phyloP scores from a whole-genome alignment of 768 basidiomycete species.

The Fomitopsis pulvina region DNA sequence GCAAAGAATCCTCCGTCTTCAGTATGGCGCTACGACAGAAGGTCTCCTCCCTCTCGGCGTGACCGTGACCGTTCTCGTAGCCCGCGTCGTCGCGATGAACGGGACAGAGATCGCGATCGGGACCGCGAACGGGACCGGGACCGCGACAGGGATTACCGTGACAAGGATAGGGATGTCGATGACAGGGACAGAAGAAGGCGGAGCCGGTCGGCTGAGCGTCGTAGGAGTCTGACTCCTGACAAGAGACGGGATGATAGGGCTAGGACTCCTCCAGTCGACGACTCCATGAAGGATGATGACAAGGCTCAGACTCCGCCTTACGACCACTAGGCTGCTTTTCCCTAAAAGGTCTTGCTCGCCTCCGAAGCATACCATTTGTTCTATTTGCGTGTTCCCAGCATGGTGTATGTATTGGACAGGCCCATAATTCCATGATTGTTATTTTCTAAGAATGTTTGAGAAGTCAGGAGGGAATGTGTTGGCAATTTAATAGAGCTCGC shows the following conservation, averaged over 20 bases:
- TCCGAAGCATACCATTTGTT: not conserved
- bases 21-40: conserved; percentile 73
- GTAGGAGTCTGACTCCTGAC: conserved; percentile 38
- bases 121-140: conserved; percentile 26
- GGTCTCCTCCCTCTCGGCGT: conserved; percentile 39
- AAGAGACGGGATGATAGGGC: conserved; percentile 41
- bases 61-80: conserved; percentile 46
- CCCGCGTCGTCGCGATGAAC: conserved; percentile 35
- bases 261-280: conserved; percentile 43
- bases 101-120: conserved; percentile 19
- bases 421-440: not conserved
- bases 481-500: no score
- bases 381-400: not conserved
- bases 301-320: conserved; percentile 55
- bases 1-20: conserved; percentile 78
- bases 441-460: no score
- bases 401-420: conserved; percentile 1
- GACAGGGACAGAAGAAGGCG: conserved; percentile 41
- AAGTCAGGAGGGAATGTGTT: no score
- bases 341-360: not conserved
- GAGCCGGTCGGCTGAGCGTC: conserved; percentile 42
- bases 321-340: conserved; percentile 23
- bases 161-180: conserved; percentile 31
- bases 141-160: conserved; percentile 28
- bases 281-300: conserved; percentile 41